Base-by-base conservation (phyloP, 306 rosid species). In the Notholithocarpus densiflorus region DNA sequence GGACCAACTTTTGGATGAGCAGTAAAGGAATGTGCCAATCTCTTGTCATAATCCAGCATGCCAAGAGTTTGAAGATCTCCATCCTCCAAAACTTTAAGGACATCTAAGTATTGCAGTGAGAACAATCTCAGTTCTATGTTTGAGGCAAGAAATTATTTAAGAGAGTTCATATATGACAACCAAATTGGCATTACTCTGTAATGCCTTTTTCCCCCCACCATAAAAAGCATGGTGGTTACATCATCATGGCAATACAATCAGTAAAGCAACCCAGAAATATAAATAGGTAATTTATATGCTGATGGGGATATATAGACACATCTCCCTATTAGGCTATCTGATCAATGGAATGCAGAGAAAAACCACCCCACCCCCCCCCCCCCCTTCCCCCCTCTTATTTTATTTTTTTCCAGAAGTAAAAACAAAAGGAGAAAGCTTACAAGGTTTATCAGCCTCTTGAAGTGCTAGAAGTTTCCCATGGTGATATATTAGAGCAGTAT, bases 1-100 rank as follows among this genome's bases (percentile, higher is more conserved):
- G 97, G 97, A 69, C 92, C 98, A 87, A 94, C 95, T 88, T 94
- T 94, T 65, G 98, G 98, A 88, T 94, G 98, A 82, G 98, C 97
- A 68, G 98, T 94, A 87, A 94, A 94, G 37, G 92, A 82, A 84
- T 94, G 98, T 6, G 84, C 72, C 87, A 94, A 83, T 90, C 97
- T 89, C 90, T 92, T 92, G 91, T 94, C 97, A 87, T 94, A 94
- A 84, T 94, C 97, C 82, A 94, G 75, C 86, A 94, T 13, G 59
- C 98, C 98, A 71, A 92, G 91, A 24, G 98, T 94, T 73, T 92
- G 98, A 80, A 94, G 82, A 87, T 94, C 97, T 73, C 98, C 98
- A 82, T 94, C 98, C 87, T 94, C 98, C 81, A 94, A 77, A 71
- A 94, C 97, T 88, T 92, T 91, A 75, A 94, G 80, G 80, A 87